Evolutionary conservation across 2,329 filamentous ascomycete species (phyloP).

Genomic region (Cordyceps farinosa): DNA sequence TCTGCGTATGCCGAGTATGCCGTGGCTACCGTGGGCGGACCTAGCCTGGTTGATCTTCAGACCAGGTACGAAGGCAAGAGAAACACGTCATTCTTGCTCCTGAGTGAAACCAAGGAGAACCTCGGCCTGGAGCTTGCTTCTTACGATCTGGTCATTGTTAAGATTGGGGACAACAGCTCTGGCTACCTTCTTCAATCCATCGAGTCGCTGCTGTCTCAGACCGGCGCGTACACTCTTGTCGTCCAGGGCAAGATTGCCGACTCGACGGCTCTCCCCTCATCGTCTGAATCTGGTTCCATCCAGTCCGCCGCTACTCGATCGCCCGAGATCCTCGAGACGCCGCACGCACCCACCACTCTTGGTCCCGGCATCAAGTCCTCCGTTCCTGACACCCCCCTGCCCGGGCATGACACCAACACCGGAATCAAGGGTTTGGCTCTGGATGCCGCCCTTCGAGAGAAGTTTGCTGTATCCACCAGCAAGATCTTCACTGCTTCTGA

Average conservation of each 20-base stretch:
- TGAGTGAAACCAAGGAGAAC: neutral
- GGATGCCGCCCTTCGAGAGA: neutral
- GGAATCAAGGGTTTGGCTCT: slow-evolving; percentile 1
- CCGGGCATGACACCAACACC: neutral
- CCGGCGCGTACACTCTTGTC: neutral
- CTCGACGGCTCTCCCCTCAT: neutral
- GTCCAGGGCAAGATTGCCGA: neutral
- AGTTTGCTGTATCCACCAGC: neutral
- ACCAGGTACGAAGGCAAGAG: slow-evolving; percentile 4
- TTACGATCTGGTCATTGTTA: neutral
- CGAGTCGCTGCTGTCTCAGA: neutral
- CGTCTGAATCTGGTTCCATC: neutral
- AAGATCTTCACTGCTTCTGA: neutral
- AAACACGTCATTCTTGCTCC: slow-evolving; percentile 1
- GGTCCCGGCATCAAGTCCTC: neutral
- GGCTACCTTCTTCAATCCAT: neutral
- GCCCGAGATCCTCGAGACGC: neutral
- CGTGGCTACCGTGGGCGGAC: neutral
- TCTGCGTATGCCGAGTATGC: slow-evolving; percentile 4
- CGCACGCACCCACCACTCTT: neutral
- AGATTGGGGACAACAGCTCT: neutral
- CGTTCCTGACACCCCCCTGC: neutral
- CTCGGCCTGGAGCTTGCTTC: slow-evolving; percentile 1
- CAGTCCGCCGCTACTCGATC: neutral
- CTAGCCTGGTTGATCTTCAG: slow-evolving; percentile 6